Percentiles rank a stretch among this genome's conserved stretches.
phyloP scores from a whole-genome alignment of 176 grass and related monocot species.

The Oryza meyeriana region DNA sequence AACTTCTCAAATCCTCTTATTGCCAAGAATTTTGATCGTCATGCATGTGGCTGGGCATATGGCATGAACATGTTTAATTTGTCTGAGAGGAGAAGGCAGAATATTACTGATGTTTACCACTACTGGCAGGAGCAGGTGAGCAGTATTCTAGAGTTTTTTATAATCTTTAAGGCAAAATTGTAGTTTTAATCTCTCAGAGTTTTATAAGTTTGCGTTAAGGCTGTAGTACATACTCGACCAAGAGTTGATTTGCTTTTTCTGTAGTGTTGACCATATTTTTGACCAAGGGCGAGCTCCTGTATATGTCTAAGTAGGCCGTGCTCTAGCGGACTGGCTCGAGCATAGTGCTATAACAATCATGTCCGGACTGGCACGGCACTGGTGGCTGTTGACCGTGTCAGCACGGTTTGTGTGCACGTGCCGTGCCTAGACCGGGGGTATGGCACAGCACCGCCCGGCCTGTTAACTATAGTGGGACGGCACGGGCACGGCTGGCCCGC shows the following conservation, averaged over 20 bases:
- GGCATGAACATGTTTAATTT: conserved; percentile 96
- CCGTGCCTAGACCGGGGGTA: too few relatives aligned
- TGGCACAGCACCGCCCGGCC: too few relatives aligned
- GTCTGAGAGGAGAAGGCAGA: conserved; percentile 80
- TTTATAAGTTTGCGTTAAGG: not conserved
- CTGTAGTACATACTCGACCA: not conserved
- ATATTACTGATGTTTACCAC: conserved; percentile 76
- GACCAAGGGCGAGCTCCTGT: not conserved
- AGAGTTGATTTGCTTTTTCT: not conserved
- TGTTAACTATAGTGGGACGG: too few relatives aligned
- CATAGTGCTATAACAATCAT: too few relatives aligned
- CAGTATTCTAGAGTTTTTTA: not conserved
- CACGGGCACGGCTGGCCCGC: too few relatives aligned
- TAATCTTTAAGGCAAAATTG: not conserved
- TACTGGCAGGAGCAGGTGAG: conserved; percentile 75
- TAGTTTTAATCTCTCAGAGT: not conserved
- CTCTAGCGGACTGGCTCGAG: too few relatives aligned
- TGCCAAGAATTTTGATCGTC: conserved; percentile 57
- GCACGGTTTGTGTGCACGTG: too few relatives aligned
- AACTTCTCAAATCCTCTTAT: conserved; percentile 86
- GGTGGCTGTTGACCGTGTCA: too few relatives aligned
- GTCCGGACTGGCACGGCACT: too few relatives aligned
- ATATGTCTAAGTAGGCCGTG: too few relatives aligned
- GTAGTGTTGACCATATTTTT: not conserved
- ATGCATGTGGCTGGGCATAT: conserved; percentile 86